These are phyloP conservation scores for Sporisorium graminicola DNA, from an alignment of 1,284 basidiomycete species.

Conservation along the genomic window DNA sequence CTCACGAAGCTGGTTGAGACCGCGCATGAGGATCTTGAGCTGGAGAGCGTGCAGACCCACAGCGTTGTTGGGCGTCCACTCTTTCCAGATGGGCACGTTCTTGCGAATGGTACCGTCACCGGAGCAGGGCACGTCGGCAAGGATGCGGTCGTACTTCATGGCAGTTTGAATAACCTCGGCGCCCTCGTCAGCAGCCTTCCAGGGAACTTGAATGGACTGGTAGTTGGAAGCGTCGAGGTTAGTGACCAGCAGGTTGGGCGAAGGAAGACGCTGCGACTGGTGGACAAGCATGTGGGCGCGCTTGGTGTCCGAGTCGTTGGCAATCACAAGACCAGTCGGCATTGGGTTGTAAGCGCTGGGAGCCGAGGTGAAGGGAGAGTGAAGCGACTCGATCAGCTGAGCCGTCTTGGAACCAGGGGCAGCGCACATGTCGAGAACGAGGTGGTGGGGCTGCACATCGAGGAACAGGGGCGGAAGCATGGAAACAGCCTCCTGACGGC, in stretches of 20 bases:
- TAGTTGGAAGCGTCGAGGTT: slow-evolving; percentile 94
- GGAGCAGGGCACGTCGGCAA: slow-evolving; percentile 97
- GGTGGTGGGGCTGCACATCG: slow-evolving; percentile 77
- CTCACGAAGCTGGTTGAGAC: slow-evolving; percentile 87
- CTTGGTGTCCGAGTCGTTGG: slow-evolving; percentile 92
- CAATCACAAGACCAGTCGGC: slow-evolving; percentile 79
- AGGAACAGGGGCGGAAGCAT: slow-evolving; percentile 98
- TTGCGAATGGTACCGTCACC: slow-evolving; percentile 97
- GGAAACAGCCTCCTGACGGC: slow-evolving; percentile 96
- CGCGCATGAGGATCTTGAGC: slow-evolving; percentile 89
- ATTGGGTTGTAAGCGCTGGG: slow-evolving; percentile 64
- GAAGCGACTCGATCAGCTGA: slow-evolving; percentile 89
- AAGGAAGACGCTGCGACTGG: slow-evolving; percentile 93
- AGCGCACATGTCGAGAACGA: slow-evolving; percentile 93
- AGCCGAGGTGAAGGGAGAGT: slow-evolving; percentile 70
- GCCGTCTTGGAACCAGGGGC: slow-evolving; percentile 98
- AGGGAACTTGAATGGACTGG: slow-evolving; percentile 71
- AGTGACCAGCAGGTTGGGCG: slow-evolving; percentile 91
- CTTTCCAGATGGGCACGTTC: slow-evolving; percentile 94
- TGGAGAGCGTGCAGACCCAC: slow-evolving; percentile 94
- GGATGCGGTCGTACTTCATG: slow-evolving; percentile 89
- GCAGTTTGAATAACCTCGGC: slow-evolving; percentile 68
- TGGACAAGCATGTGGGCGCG: slow-evolving; percentile 97
- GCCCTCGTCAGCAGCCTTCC: slow-evolving; percentile 39
- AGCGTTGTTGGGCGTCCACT: slow-evolving; percentile 88